Base-by-base conservation (phyloP, 1,284 basidiomycete species). In the Leccinum huronense region DNA sequence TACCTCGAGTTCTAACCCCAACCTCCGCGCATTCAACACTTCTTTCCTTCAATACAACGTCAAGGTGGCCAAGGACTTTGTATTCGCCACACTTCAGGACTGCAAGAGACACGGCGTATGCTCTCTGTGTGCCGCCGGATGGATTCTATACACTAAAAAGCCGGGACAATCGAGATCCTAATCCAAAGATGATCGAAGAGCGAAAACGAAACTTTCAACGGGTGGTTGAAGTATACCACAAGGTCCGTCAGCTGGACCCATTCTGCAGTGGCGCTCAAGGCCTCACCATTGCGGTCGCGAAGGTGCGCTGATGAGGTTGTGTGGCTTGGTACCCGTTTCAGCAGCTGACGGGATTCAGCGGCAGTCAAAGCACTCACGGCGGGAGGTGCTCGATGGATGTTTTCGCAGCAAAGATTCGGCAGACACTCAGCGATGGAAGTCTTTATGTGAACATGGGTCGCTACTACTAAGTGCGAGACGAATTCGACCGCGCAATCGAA, bases 361-460 rank as follows among this genome's bases (percentile, higher is more conserved):
- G 68, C 80, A 88, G 36, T 69, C 86, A 63, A 86, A 86, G 73
- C 89, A 92, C 66, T 86, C 93, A 27, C 23, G 23, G 2, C 82
- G 91, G 10, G 93, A 96, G 64, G 94, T 95, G 0, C 77, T 98
- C 40, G 88, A 91, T 59, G 84, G 23, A 27, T 27, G 23, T 96
- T 30, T 93, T 98, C 70, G 89, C 88, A 6, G 23, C 23, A 27
- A 94, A 95, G 76, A 90, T 97, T 62, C 84, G 93, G 65, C 96
- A 97, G 78, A 90, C 88, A 3, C 77, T 94, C 59, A 85, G 87
- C 64, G 92, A 95, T 66, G 92, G 92, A 2, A 90, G 91, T 68
- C 94, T 97, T 8, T 95, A 95, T 72, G 82, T 94, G 71, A 98
- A 98, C 0, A 95, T 97, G 81, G 96, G 95, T 27, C 96, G 97